These are phyloP conservation scores for Boletus semigastroideus DNA, from an alignment of 1,284 basidiomycete species.

Conservation along the genomic window DNA sequence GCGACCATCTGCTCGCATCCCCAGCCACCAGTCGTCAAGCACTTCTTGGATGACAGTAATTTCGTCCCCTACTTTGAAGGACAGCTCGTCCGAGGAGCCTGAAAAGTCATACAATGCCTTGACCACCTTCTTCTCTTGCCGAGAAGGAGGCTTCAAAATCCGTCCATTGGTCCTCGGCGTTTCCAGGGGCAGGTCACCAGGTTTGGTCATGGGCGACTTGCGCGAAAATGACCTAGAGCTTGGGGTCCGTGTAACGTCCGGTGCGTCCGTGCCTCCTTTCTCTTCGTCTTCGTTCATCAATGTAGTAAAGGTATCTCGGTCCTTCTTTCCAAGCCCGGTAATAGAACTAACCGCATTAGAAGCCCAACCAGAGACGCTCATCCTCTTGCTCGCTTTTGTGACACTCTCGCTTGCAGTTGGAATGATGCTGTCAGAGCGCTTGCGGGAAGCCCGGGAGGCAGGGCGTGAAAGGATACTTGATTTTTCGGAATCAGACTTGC, in stretches of 20 bases:
- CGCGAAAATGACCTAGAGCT: slow-evolving; percentile 31
- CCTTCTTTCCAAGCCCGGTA: slow-evolving; percentile 59
- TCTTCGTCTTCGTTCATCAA: slow-evolving; percentile 47
- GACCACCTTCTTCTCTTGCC: slow-evolving; percentile 54
- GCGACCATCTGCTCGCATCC: slow-evolving; percentile 59
- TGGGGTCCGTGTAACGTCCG: slow-evolving; percentile 24
- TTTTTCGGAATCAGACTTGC: slow-evolving; percentile 44
- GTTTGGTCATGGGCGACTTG: slow-evolving; percentile 40
- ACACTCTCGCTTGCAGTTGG: slow-evolving; percentile 20
- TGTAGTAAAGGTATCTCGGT: slow-evolving; percentile 60
- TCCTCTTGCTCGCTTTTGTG: slow-evolving; percentile 28
- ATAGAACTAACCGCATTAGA: slow-evolving; percentile 59
- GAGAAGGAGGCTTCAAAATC: slow-evolving; percentile 48
- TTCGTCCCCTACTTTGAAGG: slow-evolving; percentile 69
- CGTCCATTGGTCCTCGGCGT: slow-evolving; percentile 43
- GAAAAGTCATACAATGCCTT: slow-evolving; percentile 74
- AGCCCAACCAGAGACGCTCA: slow-evolving; percentile 65
- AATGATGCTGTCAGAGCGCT: slow-evolving; percentile 56
- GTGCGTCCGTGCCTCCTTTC: slow-evolving; percentile 29
- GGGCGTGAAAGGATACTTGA: slow-evolving; percentile 49
- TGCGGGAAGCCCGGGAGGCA: slow-evolving; percentile 54
- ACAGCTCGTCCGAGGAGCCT: slow-evolving; percentile 72
- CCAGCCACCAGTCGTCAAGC: slow-evolving; percentile 84
- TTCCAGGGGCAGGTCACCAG: slow-evolving; percentile 35
- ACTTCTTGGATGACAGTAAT: slow-evolving; percentile 75